Percentiles rank a stretch among this genome's conserved stretches.
Conservation (phyloP, 2,329 filamentous ascomycete species). For the Venturia pyrina region DNA sequence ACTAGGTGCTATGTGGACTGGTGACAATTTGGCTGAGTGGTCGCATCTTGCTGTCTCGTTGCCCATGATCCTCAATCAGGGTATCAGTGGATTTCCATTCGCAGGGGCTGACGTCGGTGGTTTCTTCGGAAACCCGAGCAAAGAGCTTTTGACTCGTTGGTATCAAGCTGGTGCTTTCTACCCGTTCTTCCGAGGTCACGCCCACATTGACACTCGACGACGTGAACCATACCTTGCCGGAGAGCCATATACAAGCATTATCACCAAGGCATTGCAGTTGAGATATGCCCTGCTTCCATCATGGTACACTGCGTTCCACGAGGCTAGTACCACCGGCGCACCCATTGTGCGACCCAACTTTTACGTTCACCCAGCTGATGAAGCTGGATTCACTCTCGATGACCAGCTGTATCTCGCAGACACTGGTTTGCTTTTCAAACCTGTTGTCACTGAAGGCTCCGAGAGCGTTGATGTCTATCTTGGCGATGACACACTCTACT, state of each 20-base stretch:
- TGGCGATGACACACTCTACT: constrained; percentile 81
- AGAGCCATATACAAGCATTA: constrained; percentile 76
- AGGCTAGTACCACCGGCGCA: constrained; percentile 70
- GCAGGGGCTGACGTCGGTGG: constrained; percentile 92
- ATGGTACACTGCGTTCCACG: constrained; percentile 96
- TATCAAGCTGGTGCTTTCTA: constrained; percentile 96
- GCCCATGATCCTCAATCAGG: constrained; percentile 88
- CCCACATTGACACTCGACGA: constrained; percentile 90
- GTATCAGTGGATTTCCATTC: constrained; percentile 88
- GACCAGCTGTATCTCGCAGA: constrained; percentile 87
- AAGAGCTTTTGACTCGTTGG: constrained; percentile 86
- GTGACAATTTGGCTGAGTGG: constrained; percentile 93
- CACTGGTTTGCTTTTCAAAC: constrained; percentile 87
- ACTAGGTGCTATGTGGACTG: constrained; percentile 94
- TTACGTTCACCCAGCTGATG: constrained; percentile 80
- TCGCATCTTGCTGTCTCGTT: constrained; percentile 78
- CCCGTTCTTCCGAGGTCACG: constrained; percentile 94
- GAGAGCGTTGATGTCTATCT: constrained; percentile 72
- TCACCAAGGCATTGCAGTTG: constrained; percentile 77
- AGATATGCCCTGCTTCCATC: constrained; percentile 82
- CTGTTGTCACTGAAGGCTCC: constrained; percentile 69
- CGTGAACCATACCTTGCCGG: constrained; percentile 85
- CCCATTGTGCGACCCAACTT: constrained; percentile 89
- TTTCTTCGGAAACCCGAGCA: constrained; percentile 94
- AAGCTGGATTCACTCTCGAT: constrained; percentile 78